These are phyloP conservation scores for Ailanthus altissimus DNA, from an alignment of 345 rosid genomes.

Conservation along the genomic window DNA sequence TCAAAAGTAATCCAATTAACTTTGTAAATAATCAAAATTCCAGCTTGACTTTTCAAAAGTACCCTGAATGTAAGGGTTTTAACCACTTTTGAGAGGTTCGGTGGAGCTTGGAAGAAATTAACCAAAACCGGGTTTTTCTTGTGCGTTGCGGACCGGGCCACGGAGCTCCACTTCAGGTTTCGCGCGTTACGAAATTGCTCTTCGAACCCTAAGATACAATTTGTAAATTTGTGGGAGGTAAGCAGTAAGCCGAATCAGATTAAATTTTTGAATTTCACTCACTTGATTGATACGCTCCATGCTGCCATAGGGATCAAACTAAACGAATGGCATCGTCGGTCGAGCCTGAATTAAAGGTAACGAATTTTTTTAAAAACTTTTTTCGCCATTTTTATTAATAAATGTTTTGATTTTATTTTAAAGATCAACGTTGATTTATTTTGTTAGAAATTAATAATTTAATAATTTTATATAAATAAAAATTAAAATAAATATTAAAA, in stretches of 20 bases:
- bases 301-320: neutral
- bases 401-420: neutral
- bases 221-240: neutral
- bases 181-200: neutral
- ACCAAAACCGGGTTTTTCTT: neutral
- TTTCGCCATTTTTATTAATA: neutral
- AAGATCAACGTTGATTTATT: neutral
- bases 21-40: neutral
- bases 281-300: neutral
- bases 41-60: neutral
- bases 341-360: constrained; percentile 1
- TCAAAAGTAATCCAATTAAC: neutral
- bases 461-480: no score
- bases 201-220: neutral
- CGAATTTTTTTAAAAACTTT: neutral
- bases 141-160: neutral
- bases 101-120: neutral
- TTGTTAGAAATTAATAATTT: no score
- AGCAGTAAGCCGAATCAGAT: neutral
- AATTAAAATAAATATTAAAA: no score
- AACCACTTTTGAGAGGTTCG: neutral
- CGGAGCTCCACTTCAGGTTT: neutral
- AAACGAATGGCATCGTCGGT: constrained; percentile 3
- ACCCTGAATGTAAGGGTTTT: neutral
- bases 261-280: neutral